Conservation (phyloP, 352 stramenopile species). For the Phytophthora chlamydospora region DNA sequence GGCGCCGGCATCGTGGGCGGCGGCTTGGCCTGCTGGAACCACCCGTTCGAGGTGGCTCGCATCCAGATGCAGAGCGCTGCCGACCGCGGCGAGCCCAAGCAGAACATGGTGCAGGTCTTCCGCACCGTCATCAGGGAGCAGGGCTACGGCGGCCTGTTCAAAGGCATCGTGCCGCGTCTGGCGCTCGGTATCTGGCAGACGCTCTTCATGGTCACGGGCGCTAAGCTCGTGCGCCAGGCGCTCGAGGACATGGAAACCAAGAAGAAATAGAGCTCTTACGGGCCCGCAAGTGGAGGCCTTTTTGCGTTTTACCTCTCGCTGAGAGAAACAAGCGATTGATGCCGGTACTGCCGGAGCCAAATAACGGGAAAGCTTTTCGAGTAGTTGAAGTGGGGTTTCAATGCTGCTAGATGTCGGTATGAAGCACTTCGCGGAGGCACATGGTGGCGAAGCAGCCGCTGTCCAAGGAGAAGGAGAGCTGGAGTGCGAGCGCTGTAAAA, state of each 20-base stretch:
- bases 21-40: slow-evolving; percentile 91
- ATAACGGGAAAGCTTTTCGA: slow-evolving; percentile 22
- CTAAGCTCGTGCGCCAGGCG: slow-evolving; percentile 89
- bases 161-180: slow-evolving; percentile 90
- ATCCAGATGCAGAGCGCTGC: slow-evolving; percentile 93
- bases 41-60: slow-evolving; percentile 91
- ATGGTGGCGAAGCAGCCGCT: slow-evolving; percentile 83
- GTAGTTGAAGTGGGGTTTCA: slow-evolving; percentile 2
- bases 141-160: slow-evolving; percentile 86
- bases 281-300: not conserved
- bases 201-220: slow-evolving; percentile 93
- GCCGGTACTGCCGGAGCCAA: slow-evolving; percentile 19
- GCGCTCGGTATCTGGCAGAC: slow-evolving; percentile 91
- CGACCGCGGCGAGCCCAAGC: slow-evolving; percentile 87
- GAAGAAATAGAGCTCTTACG: slow-evolving; percentile 34
- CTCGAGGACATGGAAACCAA: slow-evolving; percentile 63
- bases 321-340: not conserved
- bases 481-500: slow-evolving; percentile 24
- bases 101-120: slow-evolving; percentile 92
- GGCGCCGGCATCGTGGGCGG: slow-evolving; percentile 87
- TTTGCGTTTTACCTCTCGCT: slow-evolving; percentile 3
- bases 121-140: slow-evolving; percentile 86
- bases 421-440: slow-evolving; percentile 73
- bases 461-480: slow-evolving; percentile 60
- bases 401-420: slow-evolving; percentile 47